These are phyloP conservation scores for Gaeumannomyces sp. DNA, from an alignment of 2,329 filamentous ascomycete genomes.

Conservation along the genomic window DNA sequence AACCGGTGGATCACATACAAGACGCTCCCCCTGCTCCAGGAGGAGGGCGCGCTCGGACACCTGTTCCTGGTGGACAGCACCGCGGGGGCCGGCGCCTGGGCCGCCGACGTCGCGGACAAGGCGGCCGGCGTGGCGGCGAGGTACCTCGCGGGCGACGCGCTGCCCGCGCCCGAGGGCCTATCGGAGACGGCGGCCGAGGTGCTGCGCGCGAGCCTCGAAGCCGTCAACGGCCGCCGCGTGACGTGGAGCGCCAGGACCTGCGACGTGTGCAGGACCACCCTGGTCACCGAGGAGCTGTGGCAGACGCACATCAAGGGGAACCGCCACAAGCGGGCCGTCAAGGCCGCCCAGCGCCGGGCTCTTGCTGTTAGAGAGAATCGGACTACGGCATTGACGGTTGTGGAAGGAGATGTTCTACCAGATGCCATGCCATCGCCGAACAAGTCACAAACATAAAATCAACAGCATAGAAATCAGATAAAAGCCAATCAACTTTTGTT, in stretches of 20 bases:
- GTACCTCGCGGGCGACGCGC: constrained; percentile 52
- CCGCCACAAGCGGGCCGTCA: constrained; percentile 28
- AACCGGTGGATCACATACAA: constrained; percentile 82
- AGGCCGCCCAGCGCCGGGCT: constrained; percentile 22
- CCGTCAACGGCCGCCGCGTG: constrained; percentile 43
- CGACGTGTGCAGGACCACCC: constrained; percentile 62
- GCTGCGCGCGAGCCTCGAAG: constrained; percentile 42
- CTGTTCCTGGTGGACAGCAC: constrained; percentile 81
- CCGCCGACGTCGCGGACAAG: constrained; percentile 55
- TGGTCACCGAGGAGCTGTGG: constrained; percentile 50
- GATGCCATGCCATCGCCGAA: background rate
- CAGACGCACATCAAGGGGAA: constrained; percentile 37
- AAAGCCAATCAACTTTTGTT: constrained; percentile 1
- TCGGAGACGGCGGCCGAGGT: constrained; percentile 45
- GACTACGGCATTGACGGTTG: constrained; percentile 17
- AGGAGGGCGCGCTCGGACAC: constrained; percentile 44
- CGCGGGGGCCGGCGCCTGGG: constrained; percentile 42
- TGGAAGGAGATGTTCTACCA: background rate
- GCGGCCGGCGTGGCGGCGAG: constrained; percentile 54
- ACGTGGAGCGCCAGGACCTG: constrained; percentile 57
- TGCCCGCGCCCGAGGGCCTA: constrained; percentile 45
- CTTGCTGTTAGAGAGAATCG: background rate
- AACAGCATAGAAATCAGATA: background rate
- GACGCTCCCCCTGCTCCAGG: constrained; percentile 61
- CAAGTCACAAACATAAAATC: background rate